Base-by-base conservation (phyloP, 2,329 filamentous ascomycete species). In the Calonectria multiphialidica region DNA sequence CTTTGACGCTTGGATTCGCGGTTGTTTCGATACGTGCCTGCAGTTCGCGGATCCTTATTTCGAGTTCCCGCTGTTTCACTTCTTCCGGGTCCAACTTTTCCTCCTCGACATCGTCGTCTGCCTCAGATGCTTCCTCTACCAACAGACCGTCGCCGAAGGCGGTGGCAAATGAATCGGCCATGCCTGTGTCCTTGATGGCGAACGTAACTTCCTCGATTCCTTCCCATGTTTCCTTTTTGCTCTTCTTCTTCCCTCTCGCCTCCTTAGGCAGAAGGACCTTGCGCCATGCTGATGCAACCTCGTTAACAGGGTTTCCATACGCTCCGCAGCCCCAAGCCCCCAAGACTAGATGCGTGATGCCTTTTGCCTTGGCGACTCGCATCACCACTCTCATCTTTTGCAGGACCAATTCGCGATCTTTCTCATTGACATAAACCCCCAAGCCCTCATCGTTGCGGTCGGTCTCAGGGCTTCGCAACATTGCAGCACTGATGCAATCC, bases 271-370 rank as follows among this genome's bases (percentile, higher is more conserved):
- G 33, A 1, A 84, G 67, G 1, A 82, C 81, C 44, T 82, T 82
- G 15, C 79, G 78, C 82, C 91, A 93, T 0, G 88, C 86, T 21
- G 83, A 81, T 16, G 91, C 90, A 35, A 93, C 82, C 79, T 93
- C 90, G 1, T 82, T 82, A 0, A 91, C 87, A 0, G 91, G 91
- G 73, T 93, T 93, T 0, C 90, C 90, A 70, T 92, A 91, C 0
- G 90, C 90, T 3, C 91, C 91, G 72, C 90, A 92, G 0, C 91
- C 91, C 90, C 91, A 93, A 0, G 91, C 90, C 0, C 91, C 91
- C 0, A 93, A 83, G 0, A 93, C 88, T 0, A 93, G 76, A 68
- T 83, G 87, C 44, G 82, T 84, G 5, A 84, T 84, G 0, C 88
- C 87, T 70, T 86, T 87, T 1, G 82, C 77, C 10, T 84, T 80